Conservation (phyloP, 2,329 filamentous ascomycete species). For the Ascochyta pisi region DNA sequence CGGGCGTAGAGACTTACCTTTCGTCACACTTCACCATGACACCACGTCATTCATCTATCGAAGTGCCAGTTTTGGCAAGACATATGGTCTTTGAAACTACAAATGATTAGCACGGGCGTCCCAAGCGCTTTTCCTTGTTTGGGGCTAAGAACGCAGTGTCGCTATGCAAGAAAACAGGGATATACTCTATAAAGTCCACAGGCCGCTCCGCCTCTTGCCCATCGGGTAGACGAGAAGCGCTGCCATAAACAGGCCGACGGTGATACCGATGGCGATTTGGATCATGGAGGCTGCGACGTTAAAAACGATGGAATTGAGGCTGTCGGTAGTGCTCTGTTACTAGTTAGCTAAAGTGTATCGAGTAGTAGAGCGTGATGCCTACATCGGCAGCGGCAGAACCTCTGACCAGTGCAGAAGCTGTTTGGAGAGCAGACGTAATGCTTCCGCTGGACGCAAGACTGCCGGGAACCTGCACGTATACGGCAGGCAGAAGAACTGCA, state of each 20-base stretch:
- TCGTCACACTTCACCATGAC: conserved; percentile 17
- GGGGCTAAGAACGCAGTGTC: conserved; percentile 20
- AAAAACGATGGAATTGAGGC: conserved; percentile 43
- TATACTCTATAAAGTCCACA: conserved; percentile 43
- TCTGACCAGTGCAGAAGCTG: conserved; percentile 37
- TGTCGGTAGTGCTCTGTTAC: conserved; percentile 26
- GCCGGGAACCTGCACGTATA: conserved; percentile 45
- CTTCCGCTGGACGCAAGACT: conserved; percentile 41
- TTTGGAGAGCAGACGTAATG: conserved; percentile 37
- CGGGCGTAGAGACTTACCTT: conserved; percentile 12
- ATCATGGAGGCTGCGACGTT: conserved; percentile 58
- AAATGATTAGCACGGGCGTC: conserved; percentile 25
- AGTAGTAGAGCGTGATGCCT: not conserved
- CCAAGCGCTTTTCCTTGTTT: conserved; percentile 17
- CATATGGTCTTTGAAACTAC: conserved; percentile 22
- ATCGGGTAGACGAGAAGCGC: conserved; percentile 58
- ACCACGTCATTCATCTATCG: conserved; percentile 7
- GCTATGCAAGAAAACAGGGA: conserved; percentile 26
- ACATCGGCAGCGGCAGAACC: conserved; percentile 27
- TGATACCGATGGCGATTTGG: conserved; percentile 60
- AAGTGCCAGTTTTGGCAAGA: conserved; percentile 3
- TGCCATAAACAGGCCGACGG: conserved; percentile 58
- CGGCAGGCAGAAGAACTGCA: conserved; percentile 40
- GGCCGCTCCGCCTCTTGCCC: conserved; percentile 54
- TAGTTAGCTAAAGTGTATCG: not conserved